Evolutionary conservation across 2,329 filamentous ascomycete genomes (phyloP), one percentile per base, ranked within the genome.

Genomic region (Tolypocladium pustulatum): DNA sequence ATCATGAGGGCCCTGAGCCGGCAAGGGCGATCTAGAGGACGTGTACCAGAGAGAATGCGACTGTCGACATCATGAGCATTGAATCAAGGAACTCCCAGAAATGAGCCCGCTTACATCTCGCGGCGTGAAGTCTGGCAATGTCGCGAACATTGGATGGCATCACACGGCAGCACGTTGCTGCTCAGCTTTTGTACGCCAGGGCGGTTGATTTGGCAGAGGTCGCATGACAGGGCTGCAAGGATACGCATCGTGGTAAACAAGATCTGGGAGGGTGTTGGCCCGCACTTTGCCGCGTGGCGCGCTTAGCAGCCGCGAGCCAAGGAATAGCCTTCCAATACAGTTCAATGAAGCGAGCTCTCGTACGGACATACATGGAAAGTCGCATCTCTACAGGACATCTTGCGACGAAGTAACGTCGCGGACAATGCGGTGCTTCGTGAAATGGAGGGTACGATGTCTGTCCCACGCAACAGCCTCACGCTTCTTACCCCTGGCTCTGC

Each of bases 31-130:
- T 56, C 84, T 81, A 7, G 85, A 81, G 15, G 86, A 85, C 38
- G 82, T 83, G 71, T 90, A 90, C 88, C 88, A 91, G 60, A 90
- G 80, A 57, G 84, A 81, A 71, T 90, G 85, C 40, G 86, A 86
- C 88, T 90, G 65, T 41, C n/a, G 17, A 20, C 3, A 12, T 41
- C 22, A 25, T 60, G 54, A 61, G 56, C 54, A 56, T 46, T 30
- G 46, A 20, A 5, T 41, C 20, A 8, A 22, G 9, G 25, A 20
- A 25, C 25, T 13, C 15, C 3, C 30, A 6, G 15, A 34, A 20
- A 12, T 32, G n/a, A n/a, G 27, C 1, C 22, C 22, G 49, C 81
- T 70, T 78, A 90, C 88, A 67, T 90, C 86, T 73, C 85, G 84
- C 56, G 87, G 88, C 22, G 84, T 82, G 60, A 90, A 80, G 61